Percentiles rank a stretch among this genome's conserved stretches.
Evolutionary conservation across 305 asterid species (phyloP).

Genomic region (Petunia hybrid): DNA sequence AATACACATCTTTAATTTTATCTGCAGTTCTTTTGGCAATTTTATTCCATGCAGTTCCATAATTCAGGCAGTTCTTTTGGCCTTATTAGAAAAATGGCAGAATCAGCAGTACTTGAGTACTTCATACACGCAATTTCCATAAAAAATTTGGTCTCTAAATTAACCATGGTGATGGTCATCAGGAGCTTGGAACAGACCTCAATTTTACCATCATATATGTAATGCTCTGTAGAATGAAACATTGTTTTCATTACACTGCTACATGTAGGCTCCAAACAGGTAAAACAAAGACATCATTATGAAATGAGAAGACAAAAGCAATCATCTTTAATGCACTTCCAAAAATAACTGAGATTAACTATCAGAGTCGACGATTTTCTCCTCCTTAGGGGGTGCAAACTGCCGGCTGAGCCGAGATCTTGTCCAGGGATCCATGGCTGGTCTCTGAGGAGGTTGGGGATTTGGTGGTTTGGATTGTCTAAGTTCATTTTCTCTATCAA

Average conservation of each 20-base stretch:
- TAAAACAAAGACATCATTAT: background rate
- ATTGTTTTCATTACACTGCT: constrained; percentile 11
- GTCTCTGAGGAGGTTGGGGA: constrained; percentile 72
- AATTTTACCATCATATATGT: background rate
- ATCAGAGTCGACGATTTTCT: constrained; percentile 59
- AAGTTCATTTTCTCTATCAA: constrained; percentile 93
- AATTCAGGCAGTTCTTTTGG: too few species aligned
- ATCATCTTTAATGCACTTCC: background rate
- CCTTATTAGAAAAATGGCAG: too few species aligned
- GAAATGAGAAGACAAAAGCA: background rate
- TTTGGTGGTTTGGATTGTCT: constrained; percentile 84
- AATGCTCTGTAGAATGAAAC: background rate
- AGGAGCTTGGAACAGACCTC: background rate
- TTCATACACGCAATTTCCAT: background rate
- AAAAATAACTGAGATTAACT: constrained; percentile 37
- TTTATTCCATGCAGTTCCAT: too few species aligned
- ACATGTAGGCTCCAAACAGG: constrained; percentile 9
- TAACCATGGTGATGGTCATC: background rate
- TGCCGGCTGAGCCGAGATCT: constrained; percentile 88
- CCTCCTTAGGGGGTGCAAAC: constrained; percentile 85
- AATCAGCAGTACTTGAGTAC: background rate
- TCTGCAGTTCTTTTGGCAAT: too few species aligned
- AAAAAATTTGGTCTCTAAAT: background rate
- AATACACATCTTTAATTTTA: too few species aligned
- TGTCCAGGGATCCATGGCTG: constrained; percentile 91